phyloP scores from a whole-genome alignment of 2,329 filamentous ascomycete species.

The Diaporthe aspalathi region DNA sequence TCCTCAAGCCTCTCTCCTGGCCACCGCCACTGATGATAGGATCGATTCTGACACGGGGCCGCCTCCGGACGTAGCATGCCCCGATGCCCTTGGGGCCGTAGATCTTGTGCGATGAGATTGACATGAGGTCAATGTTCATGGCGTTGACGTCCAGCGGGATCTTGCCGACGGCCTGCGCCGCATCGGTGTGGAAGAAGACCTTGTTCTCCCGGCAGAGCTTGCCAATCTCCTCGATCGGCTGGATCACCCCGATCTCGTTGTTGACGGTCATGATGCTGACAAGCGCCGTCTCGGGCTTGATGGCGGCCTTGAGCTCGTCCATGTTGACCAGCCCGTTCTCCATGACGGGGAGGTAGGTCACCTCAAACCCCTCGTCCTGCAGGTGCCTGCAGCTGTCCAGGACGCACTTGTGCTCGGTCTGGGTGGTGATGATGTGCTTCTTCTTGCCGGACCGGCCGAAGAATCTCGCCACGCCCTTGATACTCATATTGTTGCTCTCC shows the following conservation, averaged over 20 bases:
- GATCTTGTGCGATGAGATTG: constrained; percentile 98
- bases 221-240: constrained; percentile 93
- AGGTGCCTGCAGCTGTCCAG: constrained; percentile 96
- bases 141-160: constrained; percentile 96
- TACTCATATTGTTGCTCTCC: constrained; percentile 99
- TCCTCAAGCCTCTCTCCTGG: constrained; percentile 93
- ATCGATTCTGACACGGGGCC: constrained; percentile 92
- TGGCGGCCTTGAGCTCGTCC: constrained; percentile 85
- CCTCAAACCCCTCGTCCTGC: constrained; percentile 94
- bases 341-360: constrained; percentile 96
- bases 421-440: constrained; percentile 96
- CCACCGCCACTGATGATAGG: constrained; percentile 97
- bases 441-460: constrained; percentile 95
- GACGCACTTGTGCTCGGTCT: constrained; percentile 99
- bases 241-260: constrained; percentile 99
- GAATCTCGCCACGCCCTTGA: constrained; percentile 97
- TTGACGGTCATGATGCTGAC: constrained; percentile 99
- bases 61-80: constrained; percentile 92
- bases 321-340: constrained; percentile 87
- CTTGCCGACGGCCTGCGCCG: constrained; percentile 97
- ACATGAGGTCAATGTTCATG: constrained; percentile 99
- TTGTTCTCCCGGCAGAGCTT: constrained; percentile 91
- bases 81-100: constrained; percentile 98
- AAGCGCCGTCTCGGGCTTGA: constrained; percentile 88
- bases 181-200: constrained; percentile 98